phyloP scores from a whole-genome alignment of 352 stramenopile genomes.

The Phytopythium ostracodes region DNA sequence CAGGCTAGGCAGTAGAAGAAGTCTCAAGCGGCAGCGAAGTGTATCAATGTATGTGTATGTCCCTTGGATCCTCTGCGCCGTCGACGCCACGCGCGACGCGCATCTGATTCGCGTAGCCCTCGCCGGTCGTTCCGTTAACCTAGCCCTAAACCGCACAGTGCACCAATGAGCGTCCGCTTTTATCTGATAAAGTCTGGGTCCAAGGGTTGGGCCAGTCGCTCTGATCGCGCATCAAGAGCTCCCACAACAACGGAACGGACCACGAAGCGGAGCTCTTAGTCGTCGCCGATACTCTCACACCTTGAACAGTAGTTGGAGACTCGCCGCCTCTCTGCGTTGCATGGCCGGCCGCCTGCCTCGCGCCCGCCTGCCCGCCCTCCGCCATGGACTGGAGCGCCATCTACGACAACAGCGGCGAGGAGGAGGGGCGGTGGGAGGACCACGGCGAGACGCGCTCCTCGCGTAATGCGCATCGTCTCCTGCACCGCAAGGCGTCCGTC shows the following conservation, averaged over 20 bases:
- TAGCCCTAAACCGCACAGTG: not conserved
- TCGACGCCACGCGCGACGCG: not conserved
- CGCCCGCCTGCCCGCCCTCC: not conserved
- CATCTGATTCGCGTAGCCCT: not conserved
- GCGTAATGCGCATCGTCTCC: constrained; percentile 58
- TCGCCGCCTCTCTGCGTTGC: not conserved
- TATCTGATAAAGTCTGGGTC: not conserved
- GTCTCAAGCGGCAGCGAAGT: too few relatives aligned
- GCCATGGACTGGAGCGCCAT: constrained; percentile 77
- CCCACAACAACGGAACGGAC: not conserved
- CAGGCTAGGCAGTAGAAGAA: too few relatives aligned
- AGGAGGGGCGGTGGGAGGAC: constrained; percentile 55
- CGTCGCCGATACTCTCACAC: not conserved
- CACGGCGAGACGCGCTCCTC: constrained; percentile 71
- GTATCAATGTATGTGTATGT: not conserved
- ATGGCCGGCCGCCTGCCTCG: not conserved
- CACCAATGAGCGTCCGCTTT: not conserved
- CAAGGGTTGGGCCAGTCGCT: not conserved
- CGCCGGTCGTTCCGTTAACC: not conserved
- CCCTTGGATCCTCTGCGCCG: not conserved
- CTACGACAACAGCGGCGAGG: constrained; percentile 72
- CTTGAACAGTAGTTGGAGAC: not conserved
- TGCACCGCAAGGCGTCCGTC: constrained; percentile 59
- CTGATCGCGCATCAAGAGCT: constrained; percentile 1
- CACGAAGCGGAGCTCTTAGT: not conserved